Conservation (phyloP, 192 early-diverging fungal species). For the Gryganskiella cystojenkinii region DNA sequence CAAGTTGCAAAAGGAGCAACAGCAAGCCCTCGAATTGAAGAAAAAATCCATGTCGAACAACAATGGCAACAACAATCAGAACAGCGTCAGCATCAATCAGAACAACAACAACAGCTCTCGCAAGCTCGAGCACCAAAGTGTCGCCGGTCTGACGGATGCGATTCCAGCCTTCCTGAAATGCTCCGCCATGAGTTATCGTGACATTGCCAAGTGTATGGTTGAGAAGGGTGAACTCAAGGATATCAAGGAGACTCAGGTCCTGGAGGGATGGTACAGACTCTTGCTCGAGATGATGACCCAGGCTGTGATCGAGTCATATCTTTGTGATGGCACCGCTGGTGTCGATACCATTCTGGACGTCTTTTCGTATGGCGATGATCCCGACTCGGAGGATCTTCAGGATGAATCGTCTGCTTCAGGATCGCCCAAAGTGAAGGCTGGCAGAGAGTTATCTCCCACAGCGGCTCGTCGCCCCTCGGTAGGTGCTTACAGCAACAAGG, state of each 20-base stretch:
- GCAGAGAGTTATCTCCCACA: background rate
- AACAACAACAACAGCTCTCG: constrained; percentile 5
- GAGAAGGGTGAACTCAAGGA: constrained; percentile 41
- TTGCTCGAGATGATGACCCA: constrained; percentile 66
- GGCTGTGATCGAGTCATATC: constrained; percentile 62
- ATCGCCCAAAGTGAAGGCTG: too few species aligned
- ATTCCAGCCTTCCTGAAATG: constrained; percentile 62
- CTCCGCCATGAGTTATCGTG: constrained; percentile 57
- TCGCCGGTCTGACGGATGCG: constrained; percentile 58
- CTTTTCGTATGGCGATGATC: constrained; percentile 64
- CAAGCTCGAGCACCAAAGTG: constrained; percentile 15
- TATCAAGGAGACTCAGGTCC: constrained; percentile 54
- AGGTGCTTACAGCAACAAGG: too few species aligned
- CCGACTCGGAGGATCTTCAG: constrained; percentile 43
- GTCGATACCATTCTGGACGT: constrained; percentile 62
- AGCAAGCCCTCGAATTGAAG: constrained; percentile 40
- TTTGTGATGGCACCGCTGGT: constrained; percentile 59
- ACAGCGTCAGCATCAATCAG: too few species aligned
- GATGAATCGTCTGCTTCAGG: constrained; percentile 2
- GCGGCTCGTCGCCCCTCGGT: constrained; percentile 4
- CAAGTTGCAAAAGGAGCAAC: constrained; percentile 41
- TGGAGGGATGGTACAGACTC: constrained; percentile 63
- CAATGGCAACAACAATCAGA: background rate
- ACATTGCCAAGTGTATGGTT: constrained; percentile 34
- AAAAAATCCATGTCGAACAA: constrained; percentile 25